A percentile compares a stretch with the other conserved stretches of the same genome.
These are phyloP conservation scores for Pseudogymnoascus sp. DNA, from an alignment of 2,329 filamentous ascomycete species.

Conservation along the genomic window DNA sequence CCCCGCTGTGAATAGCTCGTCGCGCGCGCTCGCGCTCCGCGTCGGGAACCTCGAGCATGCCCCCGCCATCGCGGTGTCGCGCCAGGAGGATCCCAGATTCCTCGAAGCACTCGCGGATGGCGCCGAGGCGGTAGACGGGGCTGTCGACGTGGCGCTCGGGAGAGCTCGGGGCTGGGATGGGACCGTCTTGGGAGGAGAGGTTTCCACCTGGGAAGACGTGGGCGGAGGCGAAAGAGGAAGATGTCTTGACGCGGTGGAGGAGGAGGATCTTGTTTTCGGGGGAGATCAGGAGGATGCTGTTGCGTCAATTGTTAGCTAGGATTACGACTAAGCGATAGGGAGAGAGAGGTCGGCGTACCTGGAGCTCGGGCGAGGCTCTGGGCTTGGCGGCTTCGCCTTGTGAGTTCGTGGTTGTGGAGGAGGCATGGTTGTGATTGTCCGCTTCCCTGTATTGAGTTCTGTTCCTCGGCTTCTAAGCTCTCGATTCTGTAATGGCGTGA, in stretches of 20 bases:
- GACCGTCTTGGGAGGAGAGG: constrained; percentile 71
- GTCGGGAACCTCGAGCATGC: constrained; percentile 54
- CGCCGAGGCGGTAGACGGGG: constrained; percentile 68
- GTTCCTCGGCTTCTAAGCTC: not conserved
- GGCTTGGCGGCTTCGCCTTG: not conserved
- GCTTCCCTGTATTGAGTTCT: not conserved
- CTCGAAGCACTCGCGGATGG: constrained; percentile 88
- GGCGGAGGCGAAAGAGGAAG: constrained; percentile 77
- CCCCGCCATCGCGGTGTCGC: constrained; percentile 37
- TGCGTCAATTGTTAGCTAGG: not conserved
- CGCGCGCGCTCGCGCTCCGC: constrained; percentile 58
- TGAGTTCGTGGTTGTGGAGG: not conserved
- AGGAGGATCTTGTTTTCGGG: constrained; percentile 81
- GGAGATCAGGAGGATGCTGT: constrained; percentile 75
- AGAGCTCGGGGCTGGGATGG: constrained; percentile 39
- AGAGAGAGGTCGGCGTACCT: not conserved
- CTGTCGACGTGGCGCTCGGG: constrained; percentile 61
- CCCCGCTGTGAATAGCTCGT: constrained; percentile 58
- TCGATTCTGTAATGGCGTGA: not conserved
- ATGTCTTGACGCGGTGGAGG: constrained; percentile 76
- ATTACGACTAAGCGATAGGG: not conserved
- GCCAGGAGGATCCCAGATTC: constrained; percentile 79
- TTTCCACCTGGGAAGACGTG: constrained; percentile 95
- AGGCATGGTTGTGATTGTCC: not conserved
- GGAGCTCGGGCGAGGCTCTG: not conserved